phyloP scores from a whole-genome alignment of 768 basidiomycete species.

The Lactifluus rugatus region DNA sequence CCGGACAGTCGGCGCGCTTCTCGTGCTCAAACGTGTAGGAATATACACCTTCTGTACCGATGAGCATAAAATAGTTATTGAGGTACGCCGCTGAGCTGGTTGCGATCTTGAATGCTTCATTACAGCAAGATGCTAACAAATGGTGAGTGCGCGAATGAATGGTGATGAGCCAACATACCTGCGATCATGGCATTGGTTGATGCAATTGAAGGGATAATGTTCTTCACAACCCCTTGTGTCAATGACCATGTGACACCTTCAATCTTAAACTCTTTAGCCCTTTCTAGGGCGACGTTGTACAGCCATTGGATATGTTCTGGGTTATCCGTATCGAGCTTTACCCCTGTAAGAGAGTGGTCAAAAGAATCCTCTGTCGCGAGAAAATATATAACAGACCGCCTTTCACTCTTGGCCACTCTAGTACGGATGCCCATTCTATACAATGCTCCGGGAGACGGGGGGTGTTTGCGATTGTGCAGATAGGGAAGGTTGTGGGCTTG shows the following conservation, averaged over 20 bases:
- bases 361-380: neutral
- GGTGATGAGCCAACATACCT: conserved; percentile 37
- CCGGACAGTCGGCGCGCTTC: conserved; percentile 86
- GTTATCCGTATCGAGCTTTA: conserved; percentile 95
- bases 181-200: conserved; percentile 98
- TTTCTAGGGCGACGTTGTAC: conserved; percentile 65
- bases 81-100: conserved; percentile 90
- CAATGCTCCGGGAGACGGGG: conserved; percentile 97
- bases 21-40: conserved; percentile 97
- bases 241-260: conserved; percentile 97
- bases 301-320: conserved; percentile 96
- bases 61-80: conserved; percentile 98
- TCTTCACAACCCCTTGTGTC: conserved; percentile 98
- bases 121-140: conserved; percentile 81
- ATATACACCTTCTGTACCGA: conserved; percentile 93
- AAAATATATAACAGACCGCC: conserved; percentile 46
- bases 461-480: conserved; percentile 98
- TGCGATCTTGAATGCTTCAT: conserved; percentile 98
- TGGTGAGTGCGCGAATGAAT: neutral
- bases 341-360: conserved; percentile 42
- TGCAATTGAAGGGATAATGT: conserved; percentile 98
- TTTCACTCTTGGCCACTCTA: conserved; percentile 95
- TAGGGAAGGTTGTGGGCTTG: conserved; percentile 93
- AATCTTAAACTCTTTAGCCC: conserved; percentile 92
- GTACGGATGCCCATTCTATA: conserved; percentile 98